These are phyloP conservation scores for Penicillium glabrum DNA, from an alignment of 2,329 filamentous ascomycete species.

Conservation along the genomic window DNA sequence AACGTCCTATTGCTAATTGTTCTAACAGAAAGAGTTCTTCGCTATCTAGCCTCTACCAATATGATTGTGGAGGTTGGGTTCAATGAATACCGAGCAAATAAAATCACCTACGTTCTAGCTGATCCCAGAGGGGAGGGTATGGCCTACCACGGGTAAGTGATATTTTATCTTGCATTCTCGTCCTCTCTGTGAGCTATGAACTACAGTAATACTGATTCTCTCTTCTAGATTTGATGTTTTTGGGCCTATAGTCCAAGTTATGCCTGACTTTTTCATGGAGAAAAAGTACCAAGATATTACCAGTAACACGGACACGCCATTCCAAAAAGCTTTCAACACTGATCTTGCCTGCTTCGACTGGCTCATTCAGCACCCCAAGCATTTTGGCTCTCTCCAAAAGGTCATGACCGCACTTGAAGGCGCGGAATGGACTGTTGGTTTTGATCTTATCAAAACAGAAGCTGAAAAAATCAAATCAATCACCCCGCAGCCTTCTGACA, in stretches of 20 bases:
- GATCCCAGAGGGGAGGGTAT: slow-evolving; percentile 12
- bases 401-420: slow-evolving; percentile 24
- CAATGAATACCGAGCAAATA: slow-evolving; percentile 17
- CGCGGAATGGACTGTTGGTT: slow-evolving; percentile 22
- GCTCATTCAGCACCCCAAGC: slow-evolving; percentile 27
- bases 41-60: slow-evolving; percentile 23
- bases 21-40: slow-evolving; percentile 23
- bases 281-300: slow-evolving; percentile 29
- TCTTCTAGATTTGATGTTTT: slow-evolving; percentile 14
- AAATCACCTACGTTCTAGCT: slow-evolving; percentile 12
- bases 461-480: slow-evolving; percentile 5
- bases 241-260: slow-evolving; percentile 15
- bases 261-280: slow-evolving; percentile 30
- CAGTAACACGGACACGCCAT: slow-evolving; percentile 23
- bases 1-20: neutral
- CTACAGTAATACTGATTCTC: neutral
- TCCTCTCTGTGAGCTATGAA: neutral
- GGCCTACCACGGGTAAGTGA: slow-evolving; percentile 12
- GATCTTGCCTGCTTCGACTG: slow-evolving; percentile 28
- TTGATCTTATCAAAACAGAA: slow-evolving; percentile 19
- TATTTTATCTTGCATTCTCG: neutral
- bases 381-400: slow-evolving; percentile 21
- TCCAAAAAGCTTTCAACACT: slow-evolving; percentile 32
- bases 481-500: slow-evolving; percentile 10
- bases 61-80: slow-evolving; percentile 12